phyloP scores from a whole-genome alignment of 2,329 filamentous ascomycete genomes.

The Phialemonium atrogriseum region DNA sequence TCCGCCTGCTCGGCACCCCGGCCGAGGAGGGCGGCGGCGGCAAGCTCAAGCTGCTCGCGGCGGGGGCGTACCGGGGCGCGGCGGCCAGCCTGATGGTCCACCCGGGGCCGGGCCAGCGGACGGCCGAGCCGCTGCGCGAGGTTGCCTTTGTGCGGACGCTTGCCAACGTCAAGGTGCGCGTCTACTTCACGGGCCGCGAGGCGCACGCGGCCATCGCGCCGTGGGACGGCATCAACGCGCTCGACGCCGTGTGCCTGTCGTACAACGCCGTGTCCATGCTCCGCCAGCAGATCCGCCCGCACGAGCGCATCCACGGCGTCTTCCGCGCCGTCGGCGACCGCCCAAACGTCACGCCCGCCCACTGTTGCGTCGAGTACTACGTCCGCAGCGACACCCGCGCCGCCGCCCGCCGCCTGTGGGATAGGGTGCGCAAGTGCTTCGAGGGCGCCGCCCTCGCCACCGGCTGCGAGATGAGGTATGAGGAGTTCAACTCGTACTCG shows the following conservation, averaged over 20 bases:
- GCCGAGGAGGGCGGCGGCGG: slow-evolving; percentile 35
- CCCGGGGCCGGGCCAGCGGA: slow-evolving; percentile 17
- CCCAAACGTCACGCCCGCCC: slow-evolving; percentile 27
- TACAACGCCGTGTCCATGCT: slow-evolving; percentile 34
- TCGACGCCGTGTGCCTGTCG: slow-evolving; percentile 35
- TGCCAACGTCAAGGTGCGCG: slow-evolving; percentile 22
- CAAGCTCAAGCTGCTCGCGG: slow-evolving; percentile 26
- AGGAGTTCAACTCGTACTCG: slow-evolving; percentile 21
- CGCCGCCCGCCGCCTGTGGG: slow-evolving; percentile 21
- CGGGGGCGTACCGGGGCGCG: slow-evolving; percentile 21
- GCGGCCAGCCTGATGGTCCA: slow-evolving; percentile 33
- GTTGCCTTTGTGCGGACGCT: slow-evolving; percentile 18
- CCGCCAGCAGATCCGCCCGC: slow-evolving; percentile 39
- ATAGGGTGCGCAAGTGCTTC: slow-evolving; percentile 22
- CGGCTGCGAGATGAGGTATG: slow-evolving; percentile 19
- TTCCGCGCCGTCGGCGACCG: slow-evolving; percentile 28
- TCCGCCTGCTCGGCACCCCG: slow-evolving; percentile 32
- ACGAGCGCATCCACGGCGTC: slow-evolving; percentile 41
- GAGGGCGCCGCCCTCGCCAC: slow-evolving; percentile 26
- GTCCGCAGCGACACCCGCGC: slow-evolving; percentile 31
- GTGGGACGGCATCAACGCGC: slow-evolving; percentile 41
- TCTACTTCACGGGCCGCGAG: slow-evolving; percentile 33
- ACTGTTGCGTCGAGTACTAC: slow-evolving; percentile 33
- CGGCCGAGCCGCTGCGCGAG: slow-evolving; percentile 10
- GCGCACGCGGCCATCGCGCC: slow-evolving; percentile 39